Evolutionary conservation across 2,329 filamentous ascomycete species (phyloP).

Genomic region (Ceratocystiopsis minuta): DNA sequence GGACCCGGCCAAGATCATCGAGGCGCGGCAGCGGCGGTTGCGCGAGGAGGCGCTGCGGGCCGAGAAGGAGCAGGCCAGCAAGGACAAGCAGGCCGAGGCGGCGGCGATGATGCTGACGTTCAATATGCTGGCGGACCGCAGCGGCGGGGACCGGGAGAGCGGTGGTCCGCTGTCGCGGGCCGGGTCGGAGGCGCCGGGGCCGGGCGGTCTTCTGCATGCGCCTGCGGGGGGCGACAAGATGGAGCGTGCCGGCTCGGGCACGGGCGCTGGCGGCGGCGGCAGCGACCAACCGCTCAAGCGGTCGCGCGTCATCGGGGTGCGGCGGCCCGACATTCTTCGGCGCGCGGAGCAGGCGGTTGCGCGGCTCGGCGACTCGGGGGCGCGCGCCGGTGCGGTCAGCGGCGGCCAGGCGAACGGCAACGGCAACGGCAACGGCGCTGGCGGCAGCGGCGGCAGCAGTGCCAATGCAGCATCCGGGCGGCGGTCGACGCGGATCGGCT

Average conservation of each 20-base stretch:
- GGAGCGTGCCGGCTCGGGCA: slow-evolving; percentile 20
- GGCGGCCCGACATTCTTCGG: slow-evolving; percentile 39
- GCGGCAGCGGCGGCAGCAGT: neutral
- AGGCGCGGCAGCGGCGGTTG: slow-evolving; percentile 20
- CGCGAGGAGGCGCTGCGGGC: slow-evolving; percentile 15
- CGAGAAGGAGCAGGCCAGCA: slow-evolving; percentile 8
- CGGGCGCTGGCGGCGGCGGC: slow-evolving; percentile 10
- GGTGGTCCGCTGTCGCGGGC: slow-evolving; percentile 3
- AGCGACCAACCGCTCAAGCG: slow-evolving; percentile 19
- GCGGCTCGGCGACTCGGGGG: slow-evolving; percentile 31
- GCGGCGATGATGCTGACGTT: slow-evolving; percentile 11
- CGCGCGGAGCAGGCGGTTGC: slow-evolving; percentile 42
- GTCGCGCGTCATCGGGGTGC: slow-evolving; percentile 25
- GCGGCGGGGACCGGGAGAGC: neutral
- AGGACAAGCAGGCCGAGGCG: slow-evolving; percentile 6
- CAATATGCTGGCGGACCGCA: slow-evolving; percentile 6
- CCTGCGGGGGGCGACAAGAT: slow-evolving; percentile 14
- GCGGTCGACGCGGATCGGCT: slow-evolving; percentile 26
- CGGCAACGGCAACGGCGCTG: slow-evolving; percentile 13
- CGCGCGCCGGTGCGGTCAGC: no score
- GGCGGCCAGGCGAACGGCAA: slow-evolving; percentile 12
- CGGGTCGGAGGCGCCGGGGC: slow-evolving; percentile 10
- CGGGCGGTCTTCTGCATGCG: neutral
- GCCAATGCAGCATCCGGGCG: slow-evolving; percentile 1
- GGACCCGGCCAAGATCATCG: slow-evolving; percentile 28